Conservation (phyloP, 495 filamentous ascomycete species). For the Penicillium ochrochloron region DNA sequence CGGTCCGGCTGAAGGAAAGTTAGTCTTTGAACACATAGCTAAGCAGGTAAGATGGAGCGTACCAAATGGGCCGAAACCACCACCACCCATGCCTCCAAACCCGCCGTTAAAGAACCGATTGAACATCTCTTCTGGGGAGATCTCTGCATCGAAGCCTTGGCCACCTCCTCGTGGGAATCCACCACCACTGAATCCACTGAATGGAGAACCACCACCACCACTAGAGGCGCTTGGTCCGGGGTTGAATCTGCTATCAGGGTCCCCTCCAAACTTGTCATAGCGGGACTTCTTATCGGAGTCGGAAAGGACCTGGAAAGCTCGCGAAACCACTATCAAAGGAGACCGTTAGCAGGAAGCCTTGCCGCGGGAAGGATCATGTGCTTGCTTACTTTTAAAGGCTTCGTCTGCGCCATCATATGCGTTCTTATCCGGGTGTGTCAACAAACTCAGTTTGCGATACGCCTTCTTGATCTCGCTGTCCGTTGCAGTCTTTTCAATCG, state of each 20-base stretch:
- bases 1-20: constrained; percentile 63
- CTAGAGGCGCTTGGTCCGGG: constrained; percentile 51
- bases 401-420: constrained; percentile 96
- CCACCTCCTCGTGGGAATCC: constrained; percentile 56
- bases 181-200: constrained; percentile 65
- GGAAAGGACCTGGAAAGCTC: constrained; percentile 90
- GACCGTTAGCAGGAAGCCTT: constrained; percentile 10
- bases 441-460: constrained; percentile 87
- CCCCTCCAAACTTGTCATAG: constrained; percentile 86
- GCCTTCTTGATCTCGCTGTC: constrained; percentile 96
- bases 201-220: constrained; percentile 59
- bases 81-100: constrained; percentile 52
- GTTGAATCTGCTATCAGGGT: constrained; percentile 86
- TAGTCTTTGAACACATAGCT: constrained; percentile 1
- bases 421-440: constrained; percentile 99
- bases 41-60: constrained; percentile 18
- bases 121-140: constrained; percentile 96
- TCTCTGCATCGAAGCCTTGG: constrained; percentile 81
- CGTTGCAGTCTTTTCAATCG: constrained; percentile 69
- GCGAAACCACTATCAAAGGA: constrained; percentile 71
- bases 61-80: constrained; percentile 66
- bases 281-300: constrained; percentile 89
- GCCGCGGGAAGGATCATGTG: neutral
- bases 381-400: constrained; percentile 82
- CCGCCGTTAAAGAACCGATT: constrained; percentile 86